Evolutionary conservation across 2,329 filamentous ascomycete species (phyloP), one percentile per base, ranked within the genome.

Genomic region (Juglanconis sp.): DNA sequence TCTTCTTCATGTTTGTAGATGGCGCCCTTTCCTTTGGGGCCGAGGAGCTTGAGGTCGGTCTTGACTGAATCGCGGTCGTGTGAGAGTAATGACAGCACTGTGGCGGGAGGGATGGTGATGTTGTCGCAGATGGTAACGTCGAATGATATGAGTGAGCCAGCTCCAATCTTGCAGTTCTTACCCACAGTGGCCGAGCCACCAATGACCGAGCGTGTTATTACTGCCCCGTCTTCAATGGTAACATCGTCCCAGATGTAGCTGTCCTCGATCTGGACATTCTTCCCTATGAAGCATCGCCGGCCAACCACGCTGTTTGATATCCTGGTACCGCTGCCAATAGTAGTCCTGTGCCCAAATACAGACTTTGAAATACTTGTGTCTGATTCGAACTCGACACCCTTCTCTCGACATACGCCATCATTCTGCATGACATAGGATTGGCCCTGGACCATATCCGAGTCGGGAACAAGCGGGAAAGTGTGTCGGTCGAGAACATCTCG

Each of bases 181-280:
- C 92, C 92, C 58, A 99, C 76, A 1, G 82, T 77, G 17, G 83
- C 89, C 51, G 86, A 84, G 67, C 88, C 87, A 4, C 90, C 95
- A 57, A 99, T 78, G 47, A 99, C 86, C 1, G 92, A 88, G 65
- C 86, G 83, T 8, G 83, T 81, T 52, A 99, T 78, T 31, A 82
- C 82, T 15, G 88, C 81, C 24, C 87, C 87, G 69, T 97, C 91
- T 1, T 87, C 89, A 66, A 99, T 85, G 5, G 83, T 83, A 0
- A 86, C 87, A 67, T 92, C 85, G 67, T 97, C 91, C 93, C 94
- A 98, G 64, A 99, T 85, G 68, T 92, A 94, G 30, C 91, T 89
- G 66, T 91, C 83, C 52, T 90, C 83, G 63, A 99, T 86, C 42
- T 80, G 83, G 34, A 95, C 93, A 65, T 95, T 91, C 66, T 85